Base-by-base conservation (phyloP, 108 stramenopile genomes). In the Fragilaria crotonensis region DNA sequence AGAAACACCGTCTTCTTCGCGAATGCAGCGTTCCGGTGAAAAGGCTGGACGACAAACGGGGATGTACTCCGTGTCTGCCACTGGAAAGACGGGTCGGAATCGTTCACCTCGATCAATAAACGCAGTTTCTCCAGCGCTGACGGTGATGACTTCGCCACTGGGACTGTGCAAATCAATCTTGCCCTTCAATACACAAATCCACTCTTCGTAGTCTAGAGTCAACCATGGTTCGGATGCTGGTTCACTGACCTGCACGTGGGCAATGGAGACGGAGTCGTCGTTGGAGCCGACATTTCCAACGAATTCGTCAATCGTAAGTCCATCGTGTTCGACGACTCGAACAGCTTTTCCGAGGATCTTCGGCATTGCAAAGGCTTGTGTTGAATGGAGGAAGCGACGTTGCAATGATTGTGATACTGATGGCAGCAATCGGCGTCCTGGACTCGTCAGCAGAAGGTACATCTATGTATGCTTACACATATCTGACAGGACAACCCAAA, bases 1-100 rank as follows among this genome's bases (percentile, higher is more conserved):
- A 11, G 52, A 57, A 0, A 21, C 26, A 7, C 60, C 68, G 14
- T 64, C 69, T 7, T 65, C 79, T 45, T 85, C 85, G 17, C 89
- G 64, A 18, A 67, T 44, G 56, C 89, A 90, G 9, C 80, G 66
- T 23, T 81, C 79, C 30, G 89, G 89, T 27, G 48, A 29, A 59
- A 90, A 90, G 5, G 89, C 89, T 2, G 89, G 89, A 27, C 72
- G 30, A 52, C 89, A 90, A 23, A 90, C 63, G 11, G 89, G 84
- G 48, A 87, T 75, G 58, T 90, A 90, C 45, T 72, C 70, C 50
- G 83, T 78, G 48, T 51, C 68, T 1, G 62, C 72, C 23, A 48
- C 61, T 3, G 85, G 81, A 57, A 90, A 87, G 27, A 63, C 60
- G 33, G 85, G 85, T 23, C 68, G 70, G 52, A 90, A 83, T 30